Conservation (phyloP, 176 grass and related monocot genomes). For the Areca catechu region DNA sequence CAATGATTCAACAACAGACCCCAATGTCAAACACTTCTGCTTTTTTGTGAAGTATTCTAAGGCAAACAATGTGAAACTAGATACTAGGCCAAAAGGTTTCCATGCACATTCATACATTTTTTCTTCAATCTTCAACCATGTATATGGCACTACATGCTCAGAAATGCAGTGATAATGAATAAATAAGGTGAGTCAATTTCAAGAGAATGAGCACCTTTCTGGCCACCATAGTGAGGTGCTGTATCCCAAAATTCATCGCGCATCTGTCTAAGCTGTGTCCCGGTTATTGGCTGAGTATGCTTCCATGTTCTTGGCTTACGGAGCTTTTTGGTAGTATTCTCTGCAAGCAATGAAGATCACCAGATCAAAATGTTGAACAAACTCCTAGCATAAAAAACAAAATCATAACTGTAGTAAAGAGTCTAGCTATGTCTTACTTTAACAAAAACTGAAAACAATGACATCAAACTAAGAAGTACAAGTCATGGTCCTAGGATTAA, state of each 20-base stretch:
- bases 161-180: not conserved
- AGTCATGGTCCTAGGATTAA: too few species aligned
- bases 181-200: too few species aligned
- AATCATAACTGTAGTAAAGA: too few species aligned
- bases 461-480: too few species aligned
- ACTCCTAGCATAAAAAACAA: too few species aligned
- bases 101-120: not conserved
- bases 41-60: too few species aligned
- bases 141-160: not conserved
- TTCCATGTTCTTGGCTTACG: constrained; percentile 70
- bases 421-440: too few species aligned
- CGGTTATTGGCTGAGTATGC: constrained; percentile 50
- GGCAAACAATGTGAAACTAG: too few species aligned
- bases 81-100: not conserved
- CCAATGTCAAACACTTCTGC: too few species aligned
- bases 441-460: too few species aligned
- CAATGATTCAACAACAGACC: too few species aligned
- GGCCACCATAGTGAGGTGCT: constrained; percentile 67
- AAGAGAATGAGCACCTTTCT: constrained; percentile 35
- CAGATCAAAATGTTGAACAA: not conserved
- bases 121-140: not conserved
- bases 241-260: constrained; percentile 53
- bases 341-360: constrained; percentile 11
- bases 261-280: constrained; percentile 37
- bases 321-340: constrained; percentile 37